phyloP scores from a whole-genome alignment of 352 stramenopile species.

The Aphanomyces astaci region DNA sequence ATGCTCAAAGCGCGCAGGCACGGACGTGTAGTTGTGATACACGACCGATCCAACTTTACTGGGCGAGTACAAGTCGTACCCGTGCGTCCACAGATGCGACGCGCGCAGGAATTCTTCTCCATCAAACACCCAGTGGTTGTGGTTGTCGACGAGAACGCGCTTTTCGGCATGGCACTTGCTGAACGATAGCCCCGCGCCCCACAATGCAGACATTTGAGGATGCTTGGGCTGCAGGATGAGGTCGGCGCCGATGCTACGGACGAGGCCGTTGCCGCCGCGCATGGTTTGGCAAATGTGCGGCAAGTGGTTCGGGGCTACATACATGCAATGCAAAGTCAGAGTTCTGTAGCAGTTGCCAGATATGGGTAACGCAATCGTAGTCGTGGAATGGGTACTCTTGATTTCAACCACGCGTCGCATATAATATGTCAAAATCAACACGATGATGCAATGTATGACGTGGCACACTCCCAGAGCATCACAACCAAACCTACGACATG shows the following conservation, averaged over 20 bases:
- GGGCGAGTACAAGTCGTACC: constrained; percentile 35
- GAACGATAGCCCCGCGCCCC: constrained; percentile 27
- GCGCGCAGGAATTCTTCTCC: constrained; percentile 22
- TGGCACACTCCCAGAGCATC: not conserved
- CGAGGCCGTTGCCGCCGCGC: constrained; percentile 17
- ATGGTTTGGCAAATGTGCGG: constrained; percentile 22
- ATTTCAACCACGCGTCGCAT: too few relatives aligned
- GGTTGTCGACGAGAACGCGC: constrained; percentile 14
- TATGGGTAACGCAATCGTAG: too few relatives aligned
- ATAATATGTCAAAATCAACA: not conserved
- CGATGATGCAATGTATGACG: not conserved
- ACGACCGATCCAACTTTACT: constrained; percentile 48
- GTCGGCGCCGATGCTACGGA: constrained; percentile 16
- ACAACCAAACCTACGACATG: not conserved
- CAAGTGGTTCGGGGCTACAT: constrained; percentile 7
- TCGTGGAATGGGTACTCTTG: too few relatives aligned
- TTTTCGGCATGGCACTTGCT: constrained; percentile 21
- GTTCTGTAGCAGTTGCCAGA: too few relatives aligned
- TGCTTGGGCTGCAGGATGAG: constrained; percentile 16
- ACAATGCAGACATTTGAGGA: constrained; percentile 17
- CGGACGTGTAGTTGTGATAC: constrained; percentile 34
- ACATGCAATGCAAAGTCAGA: too few relatives aligned
- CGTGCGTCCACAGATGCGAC: constrained; percentile 21
- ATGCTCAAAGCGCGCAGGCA: constrained; percentile 25
- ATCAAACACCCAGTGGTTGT: constrained; percentile 23